Conservation (phyloP, 2,329 filamentous ascomycete genomes). For the Ceratocystis papillata region DNA sequence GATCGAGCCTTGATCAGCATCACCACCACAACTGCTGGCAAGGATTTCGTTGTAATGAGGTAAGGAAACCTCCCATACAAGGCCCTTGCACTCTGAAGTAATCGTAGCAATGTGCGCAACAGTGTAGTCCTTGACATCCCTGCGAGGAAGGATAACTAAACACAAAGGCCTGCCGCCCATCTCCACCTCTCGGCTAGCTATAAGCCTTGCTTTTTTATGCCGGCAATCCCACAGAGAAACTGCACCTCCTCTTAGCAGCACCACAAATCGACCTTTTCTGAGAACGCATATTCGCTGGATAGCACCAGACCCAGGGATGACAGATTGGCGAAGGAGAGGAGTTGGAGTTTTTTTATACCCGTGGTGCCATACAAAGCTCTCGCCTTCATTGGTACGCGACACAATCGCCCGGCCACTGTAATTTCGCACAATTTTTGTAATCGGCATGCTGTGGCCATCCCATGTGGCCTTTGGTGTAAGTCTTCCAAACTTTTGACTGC, state of each 20-base stretch:
- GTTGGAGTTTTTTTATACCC: conserved; percentile 31
- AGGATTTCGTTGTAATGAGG: conserved; percentile 37
- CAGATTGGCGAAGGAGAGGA: conserved; percentile 46
- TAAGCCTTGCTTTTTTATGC: conserved; percentile 43
- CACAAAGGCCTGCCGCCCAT: conserved; percentile 64
- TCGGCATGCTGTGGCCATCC: conserved; percentile 71
- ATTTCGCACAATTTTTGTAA: conserved; percentile 80
- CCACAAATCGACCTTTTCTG: conserved; percentile 63
- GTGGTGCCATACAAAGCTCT: conserved; percentile 77
- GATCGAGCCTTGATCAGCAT: conserved; percentile 32
- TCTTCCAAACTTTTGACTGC: conserved; percentile 45
- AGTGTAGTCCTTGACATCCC: conserved; percentile 45
- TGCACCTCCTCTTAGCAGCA: conserved; percentile 62
- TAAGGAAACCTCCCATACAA: conserved; percentile 68
- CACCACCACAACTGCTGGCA: conserved; percentile 11
- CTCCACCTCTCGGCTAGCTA: conserved; percentile 39
- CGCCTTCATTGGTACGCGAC: conserved; percentile 66
- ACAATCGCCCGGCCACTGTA: conserved; percentile 69
- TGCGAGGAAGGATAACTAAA: conserved; percentile 60
- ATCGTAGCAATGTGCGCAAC: conserved; percentile 69
- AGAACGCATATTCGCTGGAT: conserved; percentile 74
- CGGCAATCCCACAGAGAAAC: conserved; percentile 75
- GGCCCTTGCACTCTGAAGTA: conserved; percentile 63
- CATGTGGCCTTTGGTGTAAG: conserved; percentile 56
- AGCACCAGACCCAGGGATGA: conserved; percentile 55